phyloP scores from a whole-genome alignment of 2,329 filamentous ascomycete species.

The Neoarthrinium moseri region DNA sequence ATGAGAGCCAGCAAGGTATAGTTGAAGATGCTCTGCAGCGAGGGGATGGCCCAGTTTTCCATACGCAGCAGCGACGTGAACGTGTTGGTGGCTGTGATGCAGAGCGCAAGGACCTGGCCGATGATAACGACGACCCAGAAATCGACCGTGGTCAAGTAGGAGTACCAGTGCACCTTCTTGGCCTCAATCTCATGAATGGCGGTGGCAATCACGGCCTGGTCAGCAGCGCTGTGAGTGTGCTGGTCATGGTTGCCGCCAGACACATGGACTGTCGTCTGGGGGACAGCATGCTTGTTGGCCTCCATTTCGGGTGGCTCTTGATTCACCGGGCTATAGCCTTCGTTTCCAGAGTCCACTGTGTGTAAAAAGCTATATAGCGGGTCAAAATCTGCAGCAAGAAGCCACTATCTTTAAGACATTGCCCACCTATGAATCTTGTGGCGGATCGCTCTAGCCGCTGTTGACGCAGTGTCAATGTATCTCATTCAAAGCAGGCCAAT shows the following conservation, averaged over 20 bases:
- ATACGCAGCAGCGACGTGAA: conserved; percentile 73
- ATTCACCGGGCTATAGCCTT: conserved; percentile 18
- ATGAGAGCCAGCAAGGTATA: conserved; percentile 81
- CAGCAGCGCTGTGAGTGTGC: conserved; percentile 16
- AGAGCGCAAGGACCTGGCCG: conserved; percentile 82
- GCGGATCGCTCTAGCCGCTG: background rate
- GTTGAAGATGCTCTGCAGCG: conserved; percentile 95
- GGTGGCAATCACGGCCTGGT: conserved; percentile 40
- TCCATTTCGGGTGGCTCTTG: conserved; percentile 24
- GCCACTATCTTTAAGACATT: too few relatives aligned
- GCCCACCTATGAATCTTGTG: background rate
- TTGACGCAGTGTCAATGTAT: conserved; percentile 9
- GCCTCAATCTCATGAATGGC: conserved; percentile 57
- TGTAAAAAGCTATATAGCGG: background rate
- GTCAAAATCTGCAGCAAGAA: too few relatives aligned
- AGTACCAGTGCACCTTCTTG: conserved; percentile 57
- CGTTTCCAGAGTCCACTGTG: conserved; percentile 8
- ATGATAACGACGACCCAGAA: conserved; percentile 83
- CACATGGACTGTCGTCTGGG: conserved; percentile 24
- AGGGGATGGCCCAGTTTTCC: conserved; percentile 75
- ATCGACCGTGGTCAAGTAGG: conserved; percentile 79
- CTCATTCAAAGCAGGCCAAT: conserved; percentile 15
- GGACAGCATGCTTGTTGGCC: conserved; percentile 19
- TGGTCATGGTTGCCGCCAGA: conserved; percentile 15
- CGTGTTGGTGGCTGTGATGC: conserved; percentile 91